Evolutionary conservation across 2,329 filamentous ascomycete genomes (phyloP), one percentile per base, ranked within the genome.

Genomic region (Exophiala phaeomuriformis): DNA sequence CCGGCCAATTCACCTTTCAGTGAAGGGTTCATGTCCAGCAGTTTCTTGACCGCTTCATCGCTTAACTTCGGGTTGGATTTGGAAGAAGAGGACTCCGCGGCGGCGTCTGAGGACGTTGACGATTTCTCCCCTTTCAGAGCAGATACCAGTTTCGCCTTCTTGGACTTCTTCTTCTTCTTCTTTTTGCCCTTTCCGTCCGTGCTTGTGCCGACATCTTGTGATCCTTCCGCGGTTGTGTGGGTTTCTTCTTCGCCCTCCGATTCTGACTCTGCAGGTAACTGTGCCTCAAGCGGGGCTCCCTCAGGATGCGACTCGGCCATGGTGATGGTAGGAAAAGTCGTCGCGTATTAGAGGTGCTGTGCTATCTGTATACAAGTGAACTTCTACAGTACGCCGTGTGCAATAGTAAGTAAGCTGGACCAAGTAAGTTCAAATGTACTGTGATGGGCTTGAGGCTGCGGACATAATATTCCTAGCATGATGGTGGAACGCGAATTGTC

Each of bases 1-100:
- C 81, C 82, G n/a, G 84, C 85, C 67, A 90, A 83, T 63, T 89
- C 81, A 50, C 79, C 76, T 64, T 88, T 79, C 55, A 93, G 77
- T 60, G 88, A 81, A 56, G 80, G 75, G 59, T 79, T 79, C 65
- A 69, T 69, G 49, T 73, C 71, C 41, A 78, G 63, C 39, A 78
- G 63, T 50, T 52, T 56, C 49, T 63, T 55, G 12, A 63, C 44
- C n/a, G 53, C 49, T 7, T 58, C 59, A 30, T 56, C 49, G 31
- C 53, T 48, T 48, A 61, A 40, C 39, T 57, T 60, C 6, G 53
- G 39, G 10, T 53, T 48, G 12, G 56, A 45, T 32, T 60, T 61
- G 29, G 60, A 58, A 12, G 60, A 46, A 19, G 19, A 19, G 19
- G 19, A 19, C 19, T 19, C 19, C 29, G 59, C 58, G 39, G 44